These are phyloP conservation scores for Spinellus fusiger DNA, from an alignment of 192 early-diverging fungal genomes.

Conservation along the genomic window DNA sequence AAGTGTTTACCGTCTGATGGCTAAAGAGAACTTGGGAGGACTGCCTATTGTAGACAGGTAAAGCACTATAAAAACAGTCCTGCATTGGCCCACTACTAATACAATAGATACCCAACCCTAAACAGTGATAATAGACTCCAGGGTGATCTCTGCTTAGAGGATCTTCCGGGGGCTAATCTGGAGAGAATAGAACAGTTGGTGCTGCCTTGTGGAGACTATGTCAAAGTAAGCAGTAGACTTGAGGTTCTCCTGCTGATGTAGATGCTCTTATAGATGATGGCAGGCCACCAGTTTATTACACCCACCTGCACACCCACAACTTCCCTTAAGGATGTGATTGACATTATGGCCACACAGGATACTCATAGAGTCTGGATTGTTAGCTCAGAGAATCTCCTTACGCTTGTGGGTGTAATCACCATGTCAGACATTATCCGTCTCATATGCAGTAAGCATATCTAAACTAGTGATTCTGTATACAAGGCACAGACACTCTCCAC, in stretches of 20 bases:
- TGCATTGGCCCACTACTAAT: not conserved
- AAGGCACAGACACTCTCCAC: not conserved
- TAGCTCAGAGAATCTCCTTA: slow-evolving; percentile 15
- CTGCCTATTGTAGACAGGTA: slow-evolving; percentile 45
- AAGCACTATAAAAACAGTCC: not conserved
- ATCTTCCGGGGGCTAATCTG: slow-evolving; percentile 44
- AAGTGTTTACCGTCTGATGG: slow-evolving; percentile 51
- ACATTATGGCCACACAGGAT: slow-evolving; percentile 32
- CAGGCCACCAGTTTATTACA: not conserved
- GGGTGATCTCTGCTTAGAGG: slow-evolving; percentile 42
- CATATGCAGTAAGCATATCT: not conserved
- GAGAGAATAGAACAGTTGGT: slow-evolving; percentile 36
- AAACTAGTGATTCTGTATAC: not conserved
- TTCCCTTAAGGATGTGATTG: slow-evolving; percentile 33
- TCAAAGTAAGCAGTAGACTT: slow-evolving; percentile 49
- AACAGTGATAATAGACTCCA: slow-evolving; percentile 28
- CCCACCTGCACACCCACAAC: slow-evolving; percentile 20
- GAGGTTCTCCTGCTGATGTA: too few relatives aligned
- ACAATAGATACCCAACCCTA: not conserved
- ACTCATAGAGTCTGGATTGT: slow-evolving; percentile 60
- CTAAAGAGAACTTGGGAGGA: slow-evolving; percentile 39
- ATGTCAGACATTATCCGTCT: slow-evolving; percentile 49
- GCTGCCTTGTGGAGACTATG: slow-evolving; percentile 43
- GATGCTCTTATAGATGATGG: not conserved
- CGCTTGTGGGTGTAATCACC: slow-evolving; percentile 48